phyloP scores from a whole-genome alignment of 208 protist species.

The Novymonas esmeraldas region DNA sequence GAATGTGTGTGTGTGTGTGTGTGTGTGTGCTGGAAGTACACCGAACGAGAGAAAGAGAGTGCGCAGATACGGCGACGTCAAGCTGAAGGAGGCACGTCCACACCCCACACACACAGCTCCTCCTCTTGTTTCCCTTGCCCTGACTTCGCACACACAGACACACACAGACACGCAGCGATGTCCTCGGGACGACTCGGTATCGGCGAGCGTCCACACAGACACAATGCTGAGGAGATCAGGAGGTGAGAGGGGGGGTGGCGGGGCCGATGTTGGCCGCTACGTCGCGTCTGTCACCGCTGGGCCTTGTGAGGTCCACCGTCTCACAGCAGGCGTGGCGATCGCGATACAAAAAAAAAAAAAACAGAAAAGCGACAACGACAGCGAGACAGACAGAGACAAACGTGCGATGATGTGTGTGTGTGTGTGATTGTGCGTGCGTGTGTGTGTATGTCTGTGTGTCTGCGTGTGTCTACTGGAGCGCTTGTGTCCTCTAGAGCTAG shows the following conservation, averaged over 20 bases:
- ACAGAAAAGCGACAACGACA: constrained; percentile 22
- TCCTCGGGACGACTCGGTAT: background rate
- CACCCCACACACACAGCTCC: no score
- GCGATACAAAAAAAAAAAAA: constrained; percentile 7
- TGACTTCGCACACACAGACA: background rate
- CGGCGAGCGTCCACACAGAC: background rate
- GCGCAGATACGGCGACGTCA: no score
- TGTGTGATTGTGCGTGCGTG: background rate
- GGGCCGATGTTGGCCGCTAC: no score
- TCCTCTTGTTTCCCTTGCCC: background rate
- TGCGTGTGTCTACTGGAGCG: background rate
- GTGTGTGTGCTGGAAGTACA: background rate
- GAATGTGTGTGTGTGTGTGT: background rate
- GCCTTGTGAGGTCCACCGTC: no score
- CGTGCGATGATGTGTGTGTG: background rate
- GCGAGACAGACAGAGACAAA: constrained; percentile 12
- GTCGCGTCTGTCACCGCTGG: no score
- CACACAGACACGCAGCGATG: background rate
- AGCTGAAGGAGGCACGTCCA: no score
- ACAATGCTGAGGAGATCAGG: constrained; percentile 16
- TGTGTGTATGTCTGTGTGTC: background rate
- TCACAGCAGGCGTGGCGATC: constrained; percentile 1
- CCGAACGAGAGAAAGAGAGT: no score
- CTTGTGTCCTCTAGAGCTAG: no score
- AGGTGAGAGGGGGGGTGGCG: background rate